Conservation (phyloP, 768 basidiomycete genomes). For the Rhodotorula taiwanensis region DNA sequence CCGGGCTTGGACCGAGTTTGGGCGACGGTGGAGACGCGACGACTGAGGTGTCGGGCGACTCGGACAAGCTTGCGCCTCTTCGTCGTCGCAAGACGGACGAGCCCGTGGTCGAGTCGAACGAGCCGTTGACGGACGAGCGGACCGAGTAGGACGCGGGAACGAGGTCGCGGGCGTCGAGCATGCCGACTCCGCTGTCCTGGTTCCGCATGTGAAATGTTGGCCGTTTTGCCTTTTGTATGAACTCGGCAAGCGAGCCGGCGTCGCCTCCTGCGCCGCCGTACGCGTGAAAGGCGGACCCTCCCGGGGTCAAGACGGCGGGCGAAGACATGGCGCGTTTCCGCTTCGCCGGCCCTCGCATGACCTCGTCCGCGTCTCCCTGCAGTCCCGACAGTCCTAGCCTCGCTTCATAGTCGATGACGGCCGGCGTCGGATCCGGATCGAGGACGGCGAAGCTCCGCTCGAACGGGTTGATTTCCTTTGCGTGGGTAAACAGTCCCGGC, state of each 20-base stretch:
- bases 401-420: not conserved
- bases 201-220: conserved; percentile 6
- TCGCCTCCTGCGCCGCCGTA: not conserved
- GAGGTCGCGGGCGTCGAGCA: not conserved
- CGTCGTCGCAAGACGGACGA: not conserved
- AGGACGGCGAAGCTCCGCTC: conserved; percentile 1
- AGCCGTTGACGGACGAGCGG: conserved; percentile 11
- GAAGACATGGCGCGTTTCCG: conserved; percentile 30
- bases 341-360: not conserved
- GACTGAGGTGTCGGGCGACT: conserved; percentile 22
- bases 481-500: conserved; percentile 20
- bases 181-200: conserved; percentile 1
- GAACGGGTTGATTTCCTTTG: conserved; percentile 30
- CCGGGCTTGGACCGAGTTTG: not conserved
- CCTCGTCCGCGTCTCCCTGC: not conserved
- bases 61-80: not conserved
- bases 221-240: conserved; percentile 23
- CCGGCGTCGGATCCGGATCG: not conserved
- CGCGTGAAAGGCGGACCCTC: conserved; percentile 1
- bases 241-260: not conserved
- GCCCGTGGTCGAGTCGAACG: conserved; percentile 20
- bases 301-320: conserved; percentile 29
- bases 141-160: conserved; percentile 3
- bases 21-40: conserved; percentile 5
- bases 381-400: not conserved